Conservation (phyloP, 768 basidiomycete species). For the Crucibulum laeve region DNA sequence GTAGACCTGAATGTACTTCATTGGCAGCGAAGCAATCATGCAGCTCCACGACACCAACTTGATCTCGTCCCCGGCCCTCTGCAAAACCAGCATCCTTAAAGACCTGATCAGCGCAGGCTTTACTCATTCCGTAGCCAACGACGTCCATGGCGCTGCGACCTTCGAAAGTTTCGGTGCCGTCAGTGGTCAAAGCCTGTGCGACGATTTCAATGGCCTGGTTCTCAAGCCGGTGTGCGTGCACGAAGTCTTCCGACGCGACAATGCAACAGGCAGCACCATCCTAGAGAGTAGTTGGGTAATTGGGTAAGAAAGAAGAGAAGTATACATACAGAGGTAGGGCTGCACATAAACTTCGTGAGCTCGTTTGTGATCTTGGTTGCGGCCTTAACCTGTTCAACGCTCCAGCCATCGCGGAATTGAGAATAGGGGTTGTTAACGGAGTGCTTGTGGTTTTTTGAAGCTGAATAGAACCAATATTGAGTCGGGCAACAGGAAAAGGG, state of each 20-base stretch:
- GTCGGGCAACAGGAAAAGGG: not conserved
- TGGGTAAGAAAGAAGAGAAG: not conserved
- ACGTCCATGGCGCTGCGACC: conserved; percentile 72
- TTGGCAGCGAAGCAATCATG: conserved; percentile 87
- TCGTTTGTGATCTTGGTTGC: conserved; percentile 68
- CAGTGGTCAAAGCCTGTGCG: conserved; percentile 61
- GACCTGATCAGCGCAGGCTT: conserved; percentile 60
- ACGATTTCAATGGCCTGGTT: conserved; percentile 88
- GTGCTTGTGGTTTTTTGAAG: conserved; percentile 82
- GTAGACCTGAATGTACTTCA: conserved; percentile 43
- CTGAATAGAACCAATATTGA: conserved; percentile 30
- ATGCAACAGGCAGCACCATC: conserved; percentile 77
- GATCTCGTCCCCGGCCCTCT: conserved; percentile 57
- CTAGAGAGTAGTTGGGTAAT: conserved; percentile 24
- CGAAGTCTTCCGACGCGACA: conserved; percentile 76
- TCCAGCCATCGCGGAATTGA: conserved; percentile 81
- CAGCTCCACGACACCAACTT: conserved; percentile 81
- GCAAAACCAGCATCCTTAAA: conserved; percentile 70
- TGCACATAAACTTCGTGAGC: conserved; percentile 83
- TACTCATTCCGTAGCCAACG: conserved; percentile 78
- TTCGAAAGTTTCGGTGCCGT: conserved; percentile 61
- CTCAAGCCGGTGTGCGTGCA: conserved; percentile 65
- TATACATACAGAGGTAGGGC: conserved; percentile 67
- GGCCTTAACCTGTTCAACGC: conserved; percentile 60
- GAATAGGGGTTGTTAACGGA: conserved; percentile 82